A percentile compares a stretch with the other conserved stretches of the same genome.
These are phyloP conservation scores for Cercophora scortea DNA, from an alignment of 495 filamentous ascomycete genomes.

Conservation along the genomic window DNA sequence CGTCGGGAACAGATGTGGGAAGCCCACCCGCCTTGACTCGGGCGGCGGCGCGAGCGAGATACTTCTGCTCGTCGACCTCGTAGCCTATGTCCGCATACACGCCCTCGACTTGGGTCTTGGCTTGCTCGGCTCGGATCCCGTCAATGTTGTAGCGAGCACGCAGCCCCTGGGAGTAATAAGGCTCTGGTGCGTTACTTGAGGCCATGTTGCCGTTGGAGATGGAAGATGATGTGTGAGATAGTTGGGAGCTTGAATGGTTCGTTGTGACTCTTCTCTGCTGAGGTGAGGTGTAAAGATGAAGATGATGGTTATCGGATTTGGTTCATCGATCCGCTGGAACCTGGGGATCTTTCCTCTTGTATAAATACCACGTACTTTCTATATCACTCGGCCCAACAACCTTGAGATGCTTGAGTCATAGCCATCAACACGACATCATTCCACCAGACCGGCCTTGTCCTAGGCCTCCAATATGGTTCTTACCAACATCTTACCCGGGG, in stretches of 20 bases:
- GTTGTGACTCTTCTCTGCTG: too few relatives aligned
- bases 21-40: slow-evolving; percentile 14
- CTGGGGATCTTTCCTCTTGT: too few relatives aligned
- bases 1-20: slow-evolving; percentile 10
- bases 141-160: slow-evolving; percentile 18
- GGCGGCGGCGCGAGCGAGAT: slow-evolving; percentile 7
- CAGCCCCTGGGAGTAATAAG: slow-evolving; percentile 19
- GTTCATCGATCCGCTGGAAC: too few relatives aligned
- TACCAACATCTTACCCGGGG: too few relatives aligned
- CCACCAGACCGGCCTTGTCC: too few relatives aligned
- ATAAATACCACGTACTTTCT: too few relatives aligned
- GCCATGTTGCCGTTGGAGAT: not conserved
- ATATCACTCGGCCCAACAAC: too few relatives aligned
- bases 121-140: slow-evolving; percentile 15
- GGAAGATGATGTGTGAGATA: not conserved
- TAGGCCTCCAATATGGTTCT: too few relatives aligned
- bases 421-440: too few relatives aligned
- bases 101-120: not conserved
- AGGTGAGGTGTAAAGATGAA: too few relatives aligned
- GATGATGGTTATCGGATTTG: too few relatives aligned
- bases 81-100: slow-evolving; percentile 16
- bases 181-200: not conserved
- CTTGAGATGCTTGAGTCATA: too few relatives aligned
- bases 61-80: slow-evolving; percentile 16
- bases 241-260: not conserved